Conservation (phyloP, 2,329 filamentous ascomycete genomes). For the Fusarium graminum region DNA sequence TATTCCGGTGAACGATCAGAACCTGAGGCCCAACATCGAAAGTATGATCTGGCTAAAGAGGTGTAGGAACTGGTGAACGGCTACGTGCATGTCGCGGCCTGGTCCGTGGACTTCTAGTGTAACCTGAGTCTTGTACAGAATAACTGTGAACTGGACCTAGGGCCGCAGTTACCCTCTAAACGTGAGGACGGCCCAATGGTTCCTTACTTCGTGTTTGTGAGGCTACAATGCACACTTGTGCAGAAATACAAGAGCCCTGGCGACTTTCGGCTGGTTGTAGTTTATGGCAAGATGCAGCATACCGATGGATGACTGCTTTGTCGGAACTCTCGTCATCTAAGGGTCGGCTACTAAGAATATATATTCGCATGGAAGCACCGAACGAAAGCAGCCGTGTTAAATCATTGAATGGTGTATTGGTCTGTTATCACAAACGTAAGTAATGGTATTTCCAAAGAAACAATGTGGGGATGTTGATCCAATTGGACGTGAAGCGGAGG, state of each 20-base stretch:
- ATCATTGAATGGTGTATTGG: too few relatives aligned
- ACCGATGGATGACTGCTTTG: slow-evolving; percentile 15
- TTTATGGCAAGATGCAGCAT: neutral
- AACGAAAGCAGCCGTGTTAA: neutral
- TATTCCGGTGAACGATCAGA: neutral
- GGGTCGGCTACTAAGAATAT: neutral
- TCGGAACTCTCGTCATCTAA: slow-evolving; percentile 4
- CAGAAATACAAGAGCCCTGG: neutral
- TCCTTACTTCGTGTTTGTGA: neutral
- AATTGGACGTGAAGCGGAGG: neutral
- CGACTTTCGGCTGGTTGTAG: neutral
- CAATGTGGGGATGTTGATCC: neutral
- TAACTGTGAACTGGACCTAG: slow-evolving; percentile 2
- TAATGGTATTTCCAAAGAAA: too few relatives aligned
- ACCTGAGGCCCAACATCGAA: neutral
- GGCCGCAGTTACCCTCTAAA: slow-evolving; percentile 30
- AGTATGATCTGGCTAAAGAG: neutral
- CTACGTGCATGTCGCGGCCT: slow-evolving; percentile 11
- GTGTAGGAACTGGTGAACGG: neutral
- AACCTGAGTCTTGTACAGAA: slow-evolving; percentile 4
- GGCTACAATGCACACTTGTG: neutral
- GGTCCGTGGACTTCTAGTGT: slow-evolving; percentile 3
- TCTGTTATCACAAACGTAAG: too few relatives aligned
- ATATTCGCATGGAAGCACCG: neutral
- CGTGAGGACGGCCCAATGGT: neutral